A percentile compares a stretch with the other conserved stretches of the same genome.
phyloP scores from a whole-genome alignment of 257 asterid species.

The Gynochthodes officinalis region DNA sequence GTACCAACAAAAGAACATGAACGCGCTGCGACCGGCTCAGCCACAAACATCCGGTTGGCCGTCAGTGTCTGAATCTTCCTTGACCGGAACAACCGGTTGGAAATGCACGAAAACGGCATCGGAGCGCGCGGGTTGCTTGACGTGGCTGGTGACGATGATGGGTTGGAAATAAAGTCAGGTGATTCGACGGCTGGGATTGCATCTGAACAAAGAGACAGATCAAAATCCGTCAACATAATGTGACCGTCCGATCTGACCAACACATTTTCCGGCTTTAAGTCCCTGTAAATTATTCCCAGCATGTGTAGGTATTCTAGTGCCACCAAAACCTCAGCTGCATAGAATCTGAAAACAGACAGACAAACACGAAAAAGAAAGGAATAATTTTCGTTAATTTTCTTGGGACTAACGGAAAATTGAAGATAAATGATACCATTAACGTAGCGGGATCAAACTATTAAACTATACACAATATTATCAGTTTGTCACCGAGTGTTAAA shows the following conservation, averaged over 20 bases:
- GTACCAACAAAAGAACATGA: conserved; percentile 88
- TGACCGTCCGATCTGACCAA: conserved; percentile 91
- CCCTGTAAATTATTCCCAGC: conserved; percentile 88
- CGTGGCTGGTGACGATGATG: conserved; percentile 27
- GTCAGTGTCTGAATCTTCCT: conserved; percentile 60
- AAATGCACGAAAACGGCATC: conserved; percentile 63
- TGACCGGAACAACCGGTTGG: conserved; percentile 60
- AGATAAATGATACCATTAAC: not conserved
- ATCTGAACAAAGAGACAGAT: conserved; percentile 77
- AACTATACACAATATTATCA: not conserved
- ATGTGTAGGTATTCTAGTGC: conserved; percentile 91
- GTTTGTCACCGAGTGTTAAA: not conserved
- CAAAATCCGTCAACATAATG: conserved; percentile 87
- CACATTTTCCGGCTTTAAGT: conserved; percentile 86
- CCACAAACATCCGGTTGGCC: conserved; percentile 64
- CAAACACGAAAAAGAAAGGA: no score
- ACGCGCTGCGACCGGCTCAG: conserved; percentile 82
- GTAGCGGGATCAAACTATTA: not conserved
- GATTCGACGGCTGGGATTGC: conserved; percentile 79
- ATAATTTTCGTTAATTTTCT: not conserved
- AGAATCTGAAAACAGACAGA: conserved; percentile 44
- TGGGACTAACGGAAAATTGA: conserved; percentile 1
- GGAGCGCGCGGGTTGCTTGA: conserved; percentile 22
- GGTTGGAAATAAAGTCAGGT: conserved; percentile 36
- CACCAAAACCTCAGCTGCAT: conserved; percentile 87